A percentile compares a stretch with the other conserved stretches of the same genome.
phyloP scores from a whole-genome alignment of 2,329 filamentous ascomycete species.

The Pseudocercospora pini-densiflorae region DNA sequence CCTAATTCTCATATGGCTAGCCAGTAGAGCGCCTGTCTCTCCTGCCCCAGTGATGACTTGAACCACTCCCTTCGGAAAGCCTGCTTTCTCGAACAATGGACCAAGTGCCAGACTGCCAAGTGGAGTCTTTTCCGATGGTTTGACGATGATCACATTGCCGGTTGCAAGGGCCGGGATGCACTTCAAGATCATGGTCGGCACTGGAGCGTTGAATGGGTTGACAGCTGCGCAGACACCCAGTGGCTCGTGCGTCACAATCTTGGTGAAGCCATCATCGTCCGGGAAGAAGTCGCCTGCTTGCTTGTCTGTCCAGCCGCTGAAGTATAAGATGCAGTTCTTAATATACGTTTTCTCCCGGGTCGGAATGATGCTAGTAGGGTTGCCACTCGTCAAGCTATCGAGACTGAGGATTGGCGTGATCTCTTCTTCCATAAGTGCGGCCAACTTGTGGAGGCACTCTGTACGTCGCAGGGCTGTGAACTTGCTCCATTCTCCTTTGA shows the following conservation, averaged over 20 bases:
- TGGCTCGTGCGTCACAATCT: constrained; percentile 22
- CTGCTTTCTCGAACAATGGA: constrained; percentile 56
- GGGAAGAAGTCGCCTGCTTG: constrained; percentile 23
- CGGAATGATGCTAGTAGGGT: constrained; percentile 18
- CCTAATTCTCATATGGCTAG: constrained; percentile 61
- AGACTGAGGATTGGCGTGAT: constrained; percentile 28
- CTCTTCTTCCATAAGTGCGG: constrained; percentile 40
- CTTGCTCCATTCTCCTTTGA: constrained; percentile 38
- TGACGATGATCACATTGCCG: constrained; percentile 42
- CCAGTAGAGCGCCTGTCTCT: constrained; percentile 61
- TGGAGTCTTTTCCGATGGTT: constrained; percentile 57
- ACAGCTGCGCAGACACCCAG: constrained; percentile 24
- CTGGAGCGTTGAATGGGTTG: constrained; percentile 51
- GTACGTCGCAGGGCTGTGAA: constrained; percentile 39
- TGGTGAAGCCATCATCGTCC: constrained; percentile 43
- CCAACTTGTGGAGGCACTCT: constrained; percentile 37
- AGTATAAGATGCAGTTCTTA: constrained; percentile 26
- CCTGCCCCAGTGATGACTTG: constrained; percentile 65
- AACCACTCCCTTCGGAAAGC: constrained; percentile 66
- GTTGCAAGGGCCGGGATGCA: constrained; percentile 61
- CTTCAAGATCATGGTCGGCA: constrained; percentile 58
- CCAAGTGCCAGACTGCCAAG: constrained; percentile 62
- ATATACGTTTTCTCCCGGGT: constrained; percentile 25
- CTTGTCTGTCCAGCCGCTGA: constrained; percentile 22
- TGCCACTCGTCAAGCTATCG: constrained; percentile 37